Base-by-base conservation (phyloP, 768 basidiomycete species). In the Plicaturopsis crispa region DNA sequence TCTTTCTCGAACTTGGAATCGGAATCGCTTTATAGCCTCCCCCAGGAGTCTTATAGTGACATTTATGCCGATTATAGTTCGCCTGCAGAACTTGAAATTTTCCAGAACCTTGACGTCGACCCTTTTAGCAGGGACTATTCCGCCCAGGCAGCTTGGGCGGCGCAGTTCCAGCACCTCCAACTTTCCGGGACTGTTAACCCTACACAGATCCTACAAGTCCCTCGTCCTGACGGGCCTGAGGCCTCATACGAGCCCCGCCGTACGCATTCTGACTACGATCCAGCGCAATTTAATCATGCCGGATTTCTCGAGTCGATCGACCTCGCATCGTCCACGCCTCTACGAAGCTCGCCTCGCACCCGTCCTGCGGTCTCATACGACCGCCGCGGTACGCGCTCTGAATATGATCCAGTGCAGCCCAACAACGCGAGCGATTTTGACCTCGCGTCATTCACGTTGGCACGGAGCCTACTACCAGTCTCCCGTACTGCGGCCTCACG, bases 81-180 rank as follows among this genome's bases (percentile, higher is more conserved):
- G 59, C 71, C 73, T 46, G 63, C 77, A 44, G 77, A 82, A 59
- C 66, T 82, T 43, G 78, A 82, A 46, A 82, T 88, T 44, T 85
- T 87, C 48, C 67, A 70, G 42, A 63, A 70, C 13, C 68, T 84
- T 47, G 67, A 69, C 44, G 72, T 83, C 46, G 72, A 73, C 40
- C 57, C 54, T 57, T 63, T 24, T 32, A 44, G 36, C 17, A 55
- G 45, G 48, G 40, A 61, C 42, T 50, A 40, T 39, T 35, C 19
- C 24, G 46, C 48, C 31, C 39, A 41, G 26, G 43, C 55, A 41
- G n/a, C n/a, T n/a, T n/a, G n/a, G n/a, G n/a, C n/a, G n/a, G n/a
- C n/a, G n/a, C n/a, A n/a, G n/a, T n/a, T n/a, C n/a, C n/a, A n/a
- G n/a, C n/a, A n/a, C n/a, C n/a, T n/a, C n/a, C n/a, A n/a, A n/a